Base-by-base conservation (phyloP, 176 grass and related monocot species). In the Carex cristatella region DNA sequence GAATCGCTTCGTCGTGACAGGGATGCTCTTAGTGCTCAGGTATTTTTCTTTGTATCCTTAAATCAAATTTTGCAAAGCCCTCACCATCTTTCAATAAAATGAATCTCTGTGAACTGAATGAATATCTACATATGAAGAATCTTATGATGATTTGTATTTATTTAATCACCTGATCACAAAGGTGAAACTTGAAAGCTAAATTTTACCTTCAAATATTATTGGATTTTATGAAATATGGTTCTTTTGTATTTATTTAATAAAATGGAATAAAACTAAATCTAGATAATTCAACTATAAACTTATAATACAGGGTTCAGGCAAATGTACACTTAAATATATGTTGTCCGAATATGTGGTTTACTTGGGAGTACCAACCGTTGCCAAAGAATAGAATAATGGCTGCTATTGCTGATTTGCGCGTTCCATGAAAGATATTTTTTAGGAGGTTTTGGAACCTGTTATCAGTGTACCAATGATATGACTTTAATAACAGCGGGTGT, bases 21-120 rank as follows among this genome's bases (percentile, higher is more conserved):
- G 86, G 89, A 91, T 76, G 71, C 87, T 38, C 92, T 94, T 49
- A 59, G 59, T 51, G 86, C 83, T 70, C 87, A 94, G 92, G 92
- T 94, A 80, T 28, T 54, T 38, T 10, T 68, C 4, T 83, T 82
- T 82, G 30, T 4, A 49, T 64, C 23, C 5, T 64, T 46, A 16
- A 46, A 82, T 14, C 5, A 44, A 82, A 81, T n/a, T 42, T 79
- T 11, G 11, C n/a, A 19, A 81, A 81, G 31, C 19, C 16, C 2
- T 64, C 33, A 46, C 2, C 35, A 64, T 61, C 10, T 64, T 23
- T 55, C n/a, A 74, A 49, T 23, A 44, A 13, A 15, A 13, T 7
- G 15, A 6, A 31, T 10, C 8, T 71, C 7, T 23, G 48, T 54
- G 38, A 46, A 71, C 4, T 42, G 16, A 65, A 64, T 2, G 35